Base-by-base conservation (phyloP, 805 yeast species). In the Nakazawaea anatomiae region DNA sequence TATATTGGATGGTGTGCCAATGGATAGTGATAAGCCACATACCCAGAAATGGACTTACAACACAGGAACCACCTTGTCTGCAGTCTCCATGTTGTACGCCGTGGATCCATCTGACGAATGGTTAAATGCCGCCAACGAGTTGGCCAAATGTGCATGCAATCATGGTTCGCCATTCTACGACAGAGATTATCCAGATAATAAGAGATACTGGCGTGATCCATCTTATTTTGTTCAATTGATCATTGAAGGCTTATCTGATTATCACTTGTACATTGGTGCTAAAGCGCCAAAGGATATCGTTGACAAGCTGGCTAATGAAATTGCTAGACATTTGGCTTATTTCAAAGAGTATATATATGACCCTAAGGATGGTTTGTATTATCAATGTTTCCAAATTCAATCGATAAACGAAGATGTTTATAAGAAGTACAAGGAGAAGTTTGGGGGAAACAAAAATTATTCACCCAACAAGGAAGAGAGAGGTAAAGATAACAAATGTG, bases 221-320 rank as follows among this genome's bases (percentile, higher is more conserved):
- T 74, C 84, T 1, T 80, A 78, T 65, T 84, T 83, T 61, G 74
- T 79, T 50, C 89, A 83, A 61, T 70, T 84, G 55, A 66, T 84
- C 46, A 71, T 82, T 41, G 89, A 82, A 62, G 89, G 89, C 0
- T 68, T 83, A 46, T 85, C 87, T 5, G 89, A 84, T 61, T 84
- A 80, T 63, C 60, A 80, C 58, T 62, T 80, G 56, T 73, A 71
- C 41, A 70, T 80, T 47, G 82, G 77, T 27, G 57, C 63, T 27
- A 58, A 59, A 8, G 70, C 71, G 2, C 68, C 68, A 52, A 57
- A 68, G 57, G 54, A 73, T 54, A 58, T 70, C 2, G 53, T 70
- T 39, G 62, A 56, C 7, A 53, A 58, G 11, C 50, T 58, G 39
- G 66, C 67, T 36, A 67, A 62, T 25, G 84, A 81, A 58, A 66